Base-by-base conservation (phyloP, 1,284 basidiomycete genomes). In the Papiliotrema terrestris region DNA sequence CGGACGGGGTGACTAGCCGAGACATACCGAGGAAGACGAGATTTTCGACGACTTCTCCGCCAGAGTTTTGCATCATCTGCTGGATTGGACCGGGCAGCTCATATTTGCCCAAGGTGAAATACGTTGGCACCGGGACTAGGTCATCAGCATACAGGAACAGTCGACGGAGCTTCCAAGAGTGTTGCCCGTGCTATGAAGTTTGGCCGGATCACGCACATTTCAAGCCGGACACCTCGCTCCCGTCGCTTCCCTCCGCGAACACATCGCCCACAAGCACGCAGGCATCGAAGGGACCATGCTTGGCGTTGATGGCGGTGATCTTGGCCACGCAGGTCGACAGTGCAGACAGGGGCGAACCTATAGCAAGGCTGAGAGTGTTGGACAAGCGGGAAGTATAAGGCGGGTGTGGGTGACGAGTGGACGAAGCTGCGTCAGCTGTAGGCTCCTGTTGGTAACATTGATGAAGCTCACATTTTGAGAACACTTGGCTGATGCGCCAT, bases 271-370 rank as follows among this genome's bases (percentile, higher is more conserved):
- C 79, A 62, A 92, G 88, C 44, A 98, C 81, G 19, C 89, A 84
- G 37, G 92, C 83, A 66, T 92, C 87, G 71, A 98, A 98, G 65
- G 91, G 91, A 53, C 94, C 94, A 76, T 98, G 89, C 74, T 97
- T 98, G 55, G 84, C 80, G 78, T 98, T 86, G 67, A 98, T 94
- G 20, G 85, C 80, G 51, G 84, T 85, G 61, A 96, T 83, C 79
- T 96, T 98, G 52, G 83, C 72, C 63, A 91, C 86, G 17, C 96
- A 79, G 15, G 85, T 83, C 41, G 78, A 75, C 63, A 97, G 84
- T 0, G 84, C 83, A 14, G 91, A 91, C n/a, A 82, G 78, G 14
- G 89, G 86, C 37, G 93, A 86, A 2, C 94, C 95, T 42, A 96
- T 85, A 8, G 90, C 86, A 52, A 98, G 81, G 63, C 92, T 94